Conservation (phyloP, 2,329 filamentous ascomycete genomes). For the Apiospora rasikravindrae region DNA sequence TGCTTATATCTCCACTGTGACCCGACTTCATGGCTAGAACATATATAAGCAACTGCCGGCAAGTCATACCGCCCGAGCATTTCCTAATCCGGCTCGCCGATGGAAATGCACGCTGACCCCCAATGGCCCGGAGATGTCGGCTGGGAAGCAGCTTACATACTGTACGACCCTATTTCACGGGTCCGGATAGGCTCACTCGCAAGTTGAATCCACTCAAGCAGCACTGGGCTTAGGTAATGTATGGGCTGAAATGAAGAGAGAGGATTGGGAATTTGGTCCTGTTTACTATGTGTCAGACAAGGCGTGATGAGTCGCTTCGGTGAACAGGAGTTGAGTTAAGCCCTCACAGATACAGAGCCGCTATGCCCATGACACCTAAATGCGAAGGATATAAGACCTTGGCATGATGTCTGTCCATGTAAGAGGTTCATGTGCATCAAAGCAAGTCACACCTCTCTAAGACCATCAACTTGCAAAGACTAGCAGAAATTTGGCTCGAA, state of each 20-base stretch:
- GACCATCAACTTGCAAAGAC: accelerated
- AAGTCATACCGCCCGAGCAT: background rate
- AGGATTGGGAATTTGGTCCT: too few species aligned
- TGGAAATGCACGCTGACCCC: background rate
- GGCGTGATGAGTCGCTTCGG: background rate
- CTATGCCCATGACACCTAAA: too few species aligned
- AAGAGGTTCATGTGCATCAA: background rate
- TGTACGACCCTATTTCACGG: background rate
- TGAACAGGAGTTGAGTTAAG: background rate
- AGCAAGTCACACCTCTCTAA: background rate
- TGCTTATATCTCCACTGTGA: background rate
- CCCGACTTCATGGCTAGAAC: too few species aligned
- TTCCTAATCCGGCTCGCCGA: conserved; percentile 3
- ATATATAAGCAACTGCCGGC: background rate
- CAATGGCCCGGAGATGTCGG: background rate
- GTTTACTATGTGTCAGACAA: background rate
- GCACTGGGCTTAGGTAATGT: background rate
- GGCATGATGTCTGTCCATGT: background rate
- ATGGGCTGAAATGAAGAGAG: background rate
- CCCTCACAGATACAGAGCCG: background rate
- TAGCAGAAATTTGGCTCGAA: background rate
- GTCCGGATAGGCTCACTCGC: background rate
- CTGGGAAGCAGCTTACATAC: background rate
- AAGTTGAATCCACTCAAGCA: background rate
- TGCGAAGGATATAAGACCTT: background rate